phyloP scores from a whole-genome alignment of 768 basidiomycete genomes.

The Butyriboletus loyo region DNA sequence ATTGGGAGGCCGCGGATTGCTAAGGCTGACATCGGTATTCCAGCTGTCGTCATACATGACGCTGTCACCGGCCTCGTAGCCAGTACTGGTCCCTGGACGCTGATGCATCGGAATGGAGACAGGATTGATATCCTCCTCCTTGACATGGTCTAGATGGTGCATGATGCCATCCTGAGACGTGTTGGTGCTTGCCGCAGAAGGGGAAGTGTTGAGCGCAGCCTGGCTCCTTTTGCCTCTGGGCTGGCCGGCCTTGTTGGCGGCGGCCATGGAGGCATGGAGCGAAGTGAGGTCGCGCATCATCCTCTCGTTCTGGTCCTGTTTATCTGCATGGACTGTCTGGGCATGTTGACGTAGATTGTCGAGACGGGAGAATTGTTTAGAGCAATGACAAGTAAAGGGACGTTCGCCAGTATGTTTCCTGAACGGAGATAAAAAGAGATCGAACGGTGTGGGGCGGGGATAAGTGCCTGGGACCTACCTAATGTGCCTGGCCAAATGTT shows the following conservation, averaged over 20 bases:
- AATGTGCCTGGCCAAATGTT: slow-evolving; percentile 94
- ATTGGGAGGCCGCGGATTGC: slow-evolving; percentile 37
- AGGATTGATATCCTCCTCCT: slow-evolving; percentile 40
- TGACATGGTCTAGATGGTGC: slow-evolving; percentile 32
- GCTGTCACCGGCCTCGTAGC: slow-evolving; percentile 55
- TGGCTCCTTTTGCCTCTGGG: slow-evolving; percentile 40
- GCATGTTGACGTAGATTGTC: slow-evolving; percentile 98
- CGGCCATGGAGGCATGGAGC: slow-evolving; percentile 79
- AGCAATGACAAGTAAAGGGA: slow-evolving; percentile 94
- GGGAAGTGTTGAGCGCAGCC: slow-evolving; percentile 12
- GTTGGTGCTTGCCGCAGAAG: neutral
- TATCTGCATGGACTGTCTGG: slow-evolving; percentile 95
- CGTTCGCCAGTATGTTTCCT: slow-evolving; percentile 99
- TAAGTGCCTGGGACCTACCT: slow-evolving; percentile 53
- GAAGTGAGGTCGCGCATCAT: slow-evolving; percentile 90
- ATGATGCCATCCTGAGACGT: slow-evolving; percentile 13
- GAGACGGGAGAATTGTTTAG: slow-evolving; percentile 91
- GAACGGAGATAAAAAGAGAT: slow-evolving; percentile 27
- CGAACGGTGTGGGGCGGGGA: slow-evolving; percentile 14
- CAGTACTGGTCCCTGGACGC: slow-evolving; percentile 71
- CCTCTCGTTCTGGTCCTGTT: slow-evolving; percentile 80
- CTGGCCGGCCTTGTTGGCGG: slow-evolving; percentile 40
- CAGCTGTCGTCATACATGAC: slow-evolving; percentile 34
- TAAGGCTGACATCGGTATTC: slow-evolving; percentile 37
- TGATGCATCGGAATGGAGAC: slow-evolving; percentile 36